Evolutionary conservation across 179 eudicot genomes (phyloP).

Genomic region (Spinacia oleracea): DNA sequence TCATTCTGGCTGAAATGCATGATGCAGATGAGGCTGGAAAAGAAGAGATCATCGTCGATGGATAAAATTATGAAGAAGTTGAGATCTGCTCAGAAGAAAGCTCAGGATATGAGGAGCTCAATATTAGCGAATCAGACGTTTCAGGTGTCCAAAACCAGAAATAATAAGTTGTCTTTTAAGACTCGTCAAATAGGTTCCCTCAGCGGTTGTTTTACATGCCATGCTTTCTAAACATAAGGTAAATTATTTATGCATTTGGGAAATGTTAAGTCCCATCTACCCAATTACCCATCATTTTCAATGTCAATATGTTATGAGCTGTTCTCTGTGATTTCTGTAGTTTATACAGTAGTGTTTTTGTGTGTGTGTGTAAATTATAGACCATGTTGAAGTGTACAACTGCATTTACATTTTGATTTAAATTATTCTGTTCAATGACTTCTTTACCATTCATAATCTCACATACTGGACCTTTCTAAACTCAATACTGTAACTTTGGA

Average conservation of each 20-base stretch:
- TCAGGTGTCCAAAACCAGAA: constrained; percentile 47
- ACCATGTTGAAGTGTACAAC: no score
- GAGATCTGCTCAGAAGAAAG: constrained; percentile 86
- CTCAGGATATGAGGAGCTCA: constrained; percentile 80
- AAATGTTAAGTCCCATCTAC: neutral
- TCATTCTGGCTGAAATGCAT: constrained; percentile 23
- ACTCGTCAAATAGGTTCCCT: constrained; percentile 67
- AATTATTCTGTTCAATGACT: neutral
- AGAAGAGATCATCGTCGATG: constrained; percentile 92
- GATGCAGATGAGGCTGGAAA: constrained; percentile 87
- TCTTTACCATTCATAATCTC: neutral
- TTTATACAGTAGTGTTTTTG: neutral
- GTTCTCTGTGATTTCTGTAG: neutral
- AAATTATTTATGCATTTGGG: neutral
- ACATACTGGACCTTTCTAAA: neutral
- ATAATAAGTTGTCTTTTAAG: constrained; percentile 46
- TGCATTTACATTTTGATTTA: neutral
- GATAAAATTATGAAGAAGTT: constrained; percentile 85
- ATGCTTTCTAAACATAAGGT: constrained; percentile 59
- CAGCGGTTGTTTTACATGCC: constrained; percentile 92
- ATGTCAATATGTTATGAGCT: neutral
- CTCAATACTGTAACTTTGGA: neutral
- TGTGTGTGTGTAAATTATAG: neutral
- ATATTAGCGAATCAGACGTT: constrained; percentile 43
- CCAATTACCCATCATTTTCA: no score